Evolutionary conservation across 176 grass and related monocot genomes (phyloP).

Genomic region (Oryza coarctata): DNA sequence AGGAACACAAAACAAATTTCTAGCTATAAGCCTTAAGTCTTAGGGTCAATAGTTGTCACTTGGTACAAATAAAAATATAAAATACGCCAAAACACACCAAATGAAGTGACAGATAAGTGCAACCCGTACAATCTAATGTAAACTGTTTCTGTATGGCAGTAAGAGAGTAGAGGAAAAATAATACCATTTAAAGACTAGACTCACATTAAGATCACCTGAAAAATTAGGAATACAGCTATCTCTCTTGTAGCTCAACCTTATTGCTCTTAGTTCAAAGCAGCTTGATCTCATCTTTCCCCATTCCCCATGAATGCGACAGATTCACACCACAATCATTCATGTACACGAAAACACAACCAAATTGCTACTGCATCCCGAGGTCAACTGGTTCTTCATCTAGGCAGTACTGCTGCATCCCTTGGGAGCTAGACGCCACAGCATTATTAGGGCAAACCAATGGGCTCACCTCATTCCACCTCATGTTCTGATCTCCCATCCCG

Average conservation of each 20-base stretch:
- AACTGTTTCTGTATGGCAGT: slow-evolving; percentile 32
- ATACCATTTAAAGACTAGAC: slow-evolving; percentile 35
- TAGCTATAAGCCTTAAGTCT: background rate
- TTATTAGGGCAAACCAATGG: slow-evolving; percentile 55
- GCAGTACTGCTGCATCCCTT: slow-evolving; percentile 55
- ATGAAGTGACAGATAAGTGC: slow-evolving; percentile 18
- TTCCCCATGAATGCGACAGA: slow-evolving; percentile 65
- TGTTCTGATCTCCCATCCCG: slow-evolving; percentile 42
- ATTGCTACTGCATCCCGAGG: slow-evolving; percentile 52
- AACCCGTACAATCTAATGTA: slow-evolving; percentile 3
- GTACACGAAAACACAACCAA: slow-evolving; percentile 52
- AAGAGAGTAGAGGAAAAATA: slow-evolving; percentile 22
- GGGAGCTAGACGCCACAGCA: slow-evolving; percentile 47
- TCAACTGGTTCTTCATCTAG: slow-evolving; percentile 50
- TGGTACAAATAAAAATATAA: background rate
- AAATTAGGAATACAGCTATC: slow-evolving; percentile 34
- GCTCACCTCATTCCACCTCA: slow-evolving; percentile 63
- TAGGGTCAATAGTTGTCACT: background rate
- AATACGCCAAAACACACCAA: slow-evolving; percentile 6
- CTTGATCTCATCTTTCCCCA: slow-evolving; percentile 35
- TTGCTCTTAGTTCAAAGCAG: slow-evolving; percentile 33
- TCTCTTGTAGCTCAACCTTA: slow-evolving; percentile 29
- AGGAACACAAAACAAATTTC: background rate
- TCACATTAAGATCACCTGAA: slow-evolving; percentile 24
- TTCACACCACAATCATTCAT: slow-evolving; percentile 65